Conservation (phyloP, 2,329 filamentous ascomycete genomes). For the Aspergillus tamarii region DNA sequence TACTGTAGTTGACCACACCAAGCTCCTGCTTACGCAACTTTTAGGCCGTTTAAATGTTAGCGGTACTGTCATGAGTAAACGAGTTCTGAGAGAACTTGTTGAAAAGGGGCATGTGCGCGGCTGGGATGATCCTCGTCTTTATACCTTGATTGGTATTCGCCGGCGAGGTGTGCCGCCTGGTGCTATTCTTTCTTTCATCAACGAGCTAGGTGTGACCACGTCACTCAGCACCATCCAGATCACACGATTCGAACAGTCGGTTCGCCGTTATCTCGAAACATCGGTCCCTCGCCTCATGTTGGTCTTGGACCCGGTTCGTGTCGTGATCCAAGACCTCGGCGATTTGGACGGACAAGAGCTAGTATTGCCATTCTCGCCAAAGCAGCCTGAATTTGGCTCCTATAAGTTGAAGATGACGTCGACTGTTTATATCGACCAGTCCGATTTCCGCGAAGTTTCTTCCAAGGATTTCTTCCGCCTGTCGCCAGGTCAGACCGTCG, state of each 20-base stretch:
- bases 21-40: neutral
- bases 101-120: constrained; percentile 75
- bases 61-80: constrained; percentile 85
- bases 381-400: constrained; percentile 63
- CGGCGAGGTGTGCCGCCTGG: constrained; percentile 85
- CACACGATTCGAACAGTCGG: constrained; percentile 78
- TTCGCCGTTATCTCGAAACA: constrained; percentile 83
- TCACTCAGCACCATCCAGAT: constrained; percentile 78
- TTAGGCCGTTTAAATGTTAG: constrained; percentile 71
- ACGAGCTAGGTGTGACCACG: constrained; percentile 89
- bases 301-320: constrained; percentile 80
- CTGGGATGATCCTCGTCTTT: constrained; percentile 91
- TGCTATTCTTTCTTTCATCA: constrained; percentile 85
- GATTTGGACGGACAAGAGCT: constrained; percentile 69
- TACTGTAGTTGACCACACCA: neutral
- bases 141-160: constrained; percentile 81
- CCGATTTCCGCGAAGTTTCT: constrained; percentile 74
- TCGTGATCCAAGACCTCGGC: constrained; percentile 80
- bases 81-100: constrained; percentile 79
- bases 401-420: constrained; percentile 69
- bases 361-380: constrained; percentile 76
- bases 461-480: constrained; percentile 74
- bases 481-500: constrained; percentile 73
- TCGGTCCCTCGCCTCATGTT: constrained; percentile 89
- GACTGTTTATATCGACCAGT: constrained; percentile 81